Conservation (phyloP, 2,329 filamentous ascomycete genomes). For the Trichoderma citrinoviride region DNA sequence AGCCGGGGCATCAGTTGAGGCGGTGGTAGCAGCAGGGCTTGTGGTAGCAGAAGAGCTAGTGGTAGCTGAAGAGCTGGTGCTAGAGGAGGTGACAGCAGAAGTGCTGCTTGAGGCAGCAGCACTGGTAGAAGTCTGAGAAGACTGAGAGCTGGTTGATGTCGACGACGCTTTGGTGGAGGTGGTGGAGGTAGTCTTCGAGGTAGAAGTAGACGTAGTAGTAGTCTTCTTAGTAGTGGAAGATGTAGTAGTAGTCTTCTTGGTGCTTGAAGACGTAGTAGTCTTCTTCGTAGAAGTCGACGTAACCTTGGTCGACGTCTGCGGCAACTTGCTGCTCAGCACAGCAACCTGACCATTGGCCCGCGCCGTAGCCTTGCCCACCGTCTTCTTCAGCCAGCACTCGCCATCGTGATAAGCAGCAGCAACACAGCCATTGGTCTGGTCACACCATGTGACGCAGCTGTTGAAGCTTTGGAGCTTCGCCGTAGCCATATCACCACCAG, state of each 20-base stretch:
- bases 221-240: neutral
- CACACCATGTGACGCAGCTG: neutral
- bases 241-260: neutral
- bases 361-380: neutral
- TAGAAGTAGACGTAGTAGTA: neutral
- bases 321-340: slow-evolving; percentile 3
- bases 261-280: neutral
- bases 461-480: neutral
- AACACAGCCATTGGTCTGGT: neutral
- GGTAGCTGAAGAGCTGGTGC: neutral
- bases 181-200: neutral
- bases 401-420: slow-evolving; percentile 5
- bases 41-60: neutral
- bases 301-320: neutral
- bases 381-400: slow-evolving; percentile 1
- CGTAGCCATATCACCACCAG: neutral
- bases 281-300: neutral
- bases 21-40: neutral
- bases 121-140: neutral
- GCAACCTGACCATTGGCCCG: neutral
- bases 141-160: neutral
- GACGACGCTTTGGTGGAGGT: neutral
- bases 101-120: neutral
- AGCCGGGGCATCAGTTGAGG: neutral
- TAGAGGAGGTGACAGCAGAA: neutral